phyloP scores from a whole-genome alignment of 345 rosid species.

The Gossypium stocksii region DNA sequence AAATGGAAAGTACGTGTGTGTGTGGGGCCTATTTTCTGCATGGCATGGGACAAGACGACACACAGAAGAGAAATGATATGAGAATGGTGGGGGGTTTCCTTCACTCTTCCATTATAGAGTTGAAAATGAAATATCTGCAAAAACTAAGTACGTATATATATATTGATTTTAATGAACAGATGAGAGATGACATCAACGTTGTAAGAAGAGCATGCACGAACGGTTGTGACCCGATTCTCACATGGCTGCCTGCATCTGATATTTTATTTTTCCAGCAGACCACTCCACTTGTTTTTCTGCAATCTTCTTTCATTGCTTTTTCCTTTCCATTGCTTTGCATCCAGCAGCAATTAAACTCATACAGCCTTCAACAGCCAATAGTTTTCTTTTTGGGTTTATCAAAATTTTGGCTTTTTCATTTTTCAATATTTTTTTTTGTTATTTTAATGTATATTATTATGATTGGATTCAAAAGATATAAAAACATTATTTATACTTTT shows the following conservation, averaged over 20 bases:
- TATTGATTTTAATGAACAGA: background rate
- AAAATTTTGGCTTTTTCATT: background rate
- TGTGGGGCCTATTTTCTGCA: background rate
- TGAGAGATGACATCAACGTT: slow-evolving; percentile 4
- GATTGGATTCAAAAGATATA: too few relatives aligned
- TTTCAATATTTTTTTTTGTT: background rate
- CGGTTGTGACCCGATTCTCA: slow-evolving; percentile 10
- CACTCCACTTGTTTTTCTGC: slow-evolving; percentile 9
- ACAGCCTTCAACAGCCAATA: slow-evolving; percentile 3
- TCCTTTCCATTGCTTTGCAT: background rate
- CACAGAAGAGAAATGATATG: background rate
- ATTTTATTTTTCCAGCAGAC: background rate
- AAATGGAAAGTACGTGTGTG: background rate
- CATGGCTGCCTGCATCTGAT: slow-evolving; percentile 8
- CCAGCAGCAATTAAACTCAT: background rate
- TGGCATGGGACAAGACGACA: background rate
- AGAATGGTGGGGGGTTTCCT: background rate
- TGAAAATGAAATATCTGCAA: slow-evolving; percentile 4
- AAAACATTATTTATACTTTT: too few relatives aligned
- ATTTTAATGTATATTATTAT: background rate
- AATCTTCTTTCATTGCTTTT: background rate
- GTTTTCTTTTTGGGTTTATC: slow-evolving; percentile 1
- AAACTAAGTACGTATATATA: background rate
- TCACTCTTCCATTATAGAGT: background rate
- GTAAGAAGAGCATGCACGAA: background rate